Evolutionary conservation across 1,284 basidiomycete genomes (phyloP).

Genomic region (Ganoderma sp.): DNA sequence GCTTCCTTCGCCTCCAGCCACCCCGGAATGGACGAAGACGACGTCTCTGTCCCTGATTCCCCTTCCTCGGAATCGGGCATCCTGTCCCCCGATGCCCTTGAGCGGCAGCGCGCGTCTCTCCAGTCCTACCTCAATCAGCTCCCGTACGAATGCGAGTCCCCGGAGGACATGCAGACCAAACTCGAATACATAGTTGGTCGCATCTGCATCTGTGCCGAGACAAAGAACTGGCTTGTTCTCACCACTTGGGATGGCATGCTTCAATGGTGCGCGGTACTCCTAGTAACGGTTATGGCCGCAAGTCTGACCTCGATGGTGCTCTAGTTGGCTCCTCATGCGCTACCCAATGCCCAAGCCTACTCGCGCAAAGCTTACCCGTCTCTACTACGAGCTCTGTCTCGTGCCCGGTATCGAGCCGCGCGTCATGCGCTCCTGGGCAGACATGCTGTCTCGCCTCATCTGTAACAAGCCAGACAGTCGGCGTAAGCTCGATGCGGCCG

Average conservation of each 20-base stretch:
- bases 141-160: conserved; percentile 80
- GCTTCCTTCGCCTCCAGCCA: conserved; percentile 16
- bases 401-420: conserved; percentile 79
- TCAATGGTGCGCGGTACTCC: conserved; percentile 64
- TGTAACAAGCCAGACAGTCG: conserved; percentile 66
- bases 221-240: conserved; percentile 77
- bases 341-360: conserved; percentile 79
- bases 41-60: conserved; percentile 53
- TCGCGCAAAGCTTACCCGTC: conserved; percentile 77
- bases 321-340: conserved; percentile 83
- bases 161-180: conserved; percentile 77
- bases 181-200: conserved; percentile 77
- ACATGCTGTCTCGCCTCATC: conserved; percentile 74
- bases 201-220: conserved; percentile 74
- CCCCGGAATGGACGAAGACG: conserved; percentile 57
- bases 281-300: conserved; percentile 21
- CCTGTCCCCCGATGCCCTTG: conserved; percentile 43
- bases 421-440: conserved; percentile 72
- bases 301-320: conserved; percentile 11
- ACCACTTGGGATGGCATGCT: conserved; percentile 76
- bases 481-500: conserved; percentile 68
- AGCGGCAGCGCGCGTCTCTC: conserved; percentile 63
- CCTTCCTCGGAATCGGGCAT: conserved; percentile 43
- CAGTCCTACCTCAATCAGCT: conserved; percentile 69
- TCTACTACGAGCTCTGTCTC: conserved; percentile 83